Evolutionary conservation across 176 grass and related monocot species (phyloP), one percentile per base, ranked within the genome.

Genomic region (Oryza australiensis): DNA sequence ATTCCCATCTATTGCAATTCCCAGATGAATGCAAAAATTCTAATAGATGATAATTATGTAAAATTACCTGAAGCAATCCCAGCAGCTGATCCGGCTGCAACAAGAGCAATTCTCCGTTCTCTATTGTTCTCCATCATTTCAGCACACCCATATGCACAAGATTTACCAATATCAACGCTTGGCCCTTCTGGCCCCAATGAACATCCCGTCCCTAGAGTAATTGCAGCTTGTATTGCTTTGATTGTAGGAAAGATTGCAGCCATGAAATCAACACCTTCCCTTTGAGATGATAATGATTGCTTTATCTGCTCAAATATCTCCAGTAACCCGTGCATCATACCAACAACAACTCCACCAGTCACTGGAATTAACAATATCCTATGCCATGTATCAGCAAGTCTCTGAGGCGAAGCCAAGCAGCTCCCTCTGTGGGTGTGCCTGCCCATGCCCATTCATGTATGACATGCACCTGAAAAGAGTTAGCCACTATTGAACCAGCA

Each of bases 371-470:
- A 85, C 73, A 98, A 77, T 83, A 98, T 95, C 80, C 93, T 92
- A 73, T 95, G 96, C 96, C 96, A 95, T 53, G 96, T 98, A 81
- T 95, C 96, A 74, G 92, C 86, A 13, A 98, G 82, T 72, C 90
- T 94, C 80, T 98, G 93, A 98, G 42, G 68, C 96, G 96, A 18
- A 98, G 96, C 96, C 96, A 98, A 29, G 96, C 86, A 77, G 96
- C 96, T 14, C 96, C 93, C 77, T 98, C 96, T 0, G 90, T 93
- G 64, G 96, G 96, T 7, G 93, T 98, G 73, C 96, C 96, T 59
- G 96, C 96, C 96, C 96, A 98, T 83, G 93, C 96, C 96, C 92
- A 95, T 93, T 95, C 93, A 89, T 98, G 96, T 84, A 98, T 98
- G 68, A 98, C 82, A 77, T 88, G 55, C 66, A 98, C 96, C 96